These are phyloP conservation scores for Trifolium dubium DNA, from an alignment of 306 rosid species.

Conservation along the genomic window DNA sequence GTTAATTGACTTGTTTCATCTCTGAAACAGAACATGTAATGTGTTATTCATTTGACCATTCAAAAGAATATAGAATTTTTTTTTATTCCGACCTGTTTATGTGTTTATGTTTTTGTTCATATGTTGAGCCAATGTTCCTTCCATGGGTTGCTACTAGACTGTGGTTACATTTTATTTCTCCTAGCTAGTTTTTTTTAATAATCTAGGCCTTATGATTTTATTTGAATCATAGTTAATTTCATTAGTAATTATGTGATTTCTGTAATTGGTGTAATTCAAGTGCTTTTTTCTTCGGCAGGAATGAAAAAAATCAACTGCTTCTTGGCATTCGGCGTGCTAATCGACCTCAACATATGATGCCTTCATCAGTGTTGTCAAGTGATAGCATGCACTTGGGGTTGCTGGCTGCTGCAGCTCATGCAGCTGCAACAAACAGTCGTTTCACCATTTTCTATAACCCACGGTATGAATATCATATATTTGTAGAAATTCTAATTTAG, in stretches of 20 bases:
- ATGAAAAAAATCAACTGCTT: constrained; percentile 91
- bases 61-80: constrained; percentile 8
- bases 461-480: constrained; percentile 55
- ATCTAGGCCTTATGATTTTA: neutral
- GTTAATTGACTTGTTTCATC: constrained; percentile 25
- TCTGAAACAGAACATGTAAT: constrained; percentile 22
- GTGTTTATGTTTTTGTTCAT: constrained; percentile 11
- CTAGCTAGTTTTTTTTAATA: neutral
- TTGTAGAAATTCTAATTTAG: constrained; percentile 1
- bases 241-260: constrained; percentile 16
- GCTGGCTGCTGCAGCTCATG: constrained; percentile 99
- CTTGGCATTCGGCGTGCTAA: constrained; percentile 89
- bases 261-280: constrained; percentile 8
- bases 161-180: neutral
- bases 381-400: constrained; percentile 99
- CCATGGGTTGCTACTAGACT: constrained; percentile 24
- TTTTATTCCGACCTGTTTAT: constrained; percentile 3
- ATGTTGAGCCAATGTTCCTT: constrained; percentile 22
- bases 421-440: constrained; percentile 95
- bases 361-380: constrained; percentile 95
- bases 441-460: constrained; percentile 97
- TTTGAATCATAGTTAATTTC: neutral
- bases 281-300: constrained; percentile 57
- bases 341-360: constrained; percentile 94
- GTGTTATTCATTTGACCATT: constrained; percentile 21